phyloP scores from a whole-genome alignment of 2,329 filamentous ascomycete species.

The Penicillium sp. region DNA sequence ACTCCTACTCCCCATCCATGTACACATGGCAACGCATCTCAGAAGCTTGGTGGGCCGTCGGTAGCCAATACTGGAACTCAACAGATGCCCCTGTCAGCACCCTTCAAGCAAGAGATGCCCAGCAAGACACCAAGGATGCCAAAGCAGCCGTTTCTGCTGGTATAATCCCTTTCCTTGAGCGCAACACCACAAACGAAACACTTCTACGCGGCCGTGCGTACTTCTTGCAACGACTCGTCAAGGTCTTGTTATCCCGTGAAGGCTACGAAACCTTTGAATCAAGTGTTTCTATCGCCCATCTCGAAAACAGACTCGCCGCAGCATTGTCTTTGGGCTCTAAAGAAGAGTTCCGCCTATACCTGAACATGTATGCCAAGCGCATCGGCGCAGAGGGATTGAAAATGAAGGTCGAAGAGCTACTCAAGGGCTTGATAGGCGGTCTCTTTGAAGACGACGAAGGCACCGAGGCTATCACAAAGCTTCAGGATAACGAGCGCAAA shows the following conservation, averaged over 20 bases:
- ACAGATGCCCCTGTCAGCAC: constrained; percentile 86
- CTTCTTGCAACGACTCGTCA: constrained; percentile 86
- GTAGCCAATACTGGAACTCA: constrained; percentile 98
- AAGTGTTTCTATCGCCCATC: constrained; percentile 84
- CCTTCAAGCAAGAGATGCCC: constrained; percentile 68
- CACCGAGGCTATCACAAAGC: constrained; percentile 29
- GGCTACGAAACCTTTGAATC: constrained; percentile 92
- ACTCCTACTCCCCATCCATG: constrained; percentile 81
- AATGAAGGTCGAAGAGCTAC: constrained; percentile 86
- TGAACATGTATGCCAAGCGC: constrained; percentile 98
- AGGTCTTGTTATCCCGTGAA: constrained; percentile 80
- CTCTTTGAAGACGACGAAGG: constrained; percentile 59
- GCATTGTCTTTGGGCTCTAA: constrained; percentile 78
- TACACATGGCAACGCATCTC: constrained; percentile 93
- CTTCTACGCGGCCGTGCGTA: constrained; percentile 89
- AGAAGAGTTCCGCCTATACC: constrained; percentile 89
- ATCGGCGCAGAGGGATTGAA: constrained; percentile 85
- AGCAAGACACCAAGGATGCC: constrained; percentile 50
- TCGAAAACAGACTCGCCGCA: constrained; percentile 91
- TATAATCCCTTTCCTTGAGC: constrained; percentile 87
- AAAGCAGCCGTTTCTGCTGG: constrained; percentile 72
- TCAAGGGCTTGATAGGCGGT: constrained; percentile 77
- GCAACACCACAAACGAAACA: constrained; percentile 91
- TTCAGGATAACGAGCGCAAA: constrained; percentile 38
- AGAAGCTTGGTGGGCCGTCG: constrained; percentile 96